These are phyloP conservation scores for Symbiodinium pilosum DNA, from an alignment of 73 alveolate genomes.

Conservation along the genomic window DNA sequence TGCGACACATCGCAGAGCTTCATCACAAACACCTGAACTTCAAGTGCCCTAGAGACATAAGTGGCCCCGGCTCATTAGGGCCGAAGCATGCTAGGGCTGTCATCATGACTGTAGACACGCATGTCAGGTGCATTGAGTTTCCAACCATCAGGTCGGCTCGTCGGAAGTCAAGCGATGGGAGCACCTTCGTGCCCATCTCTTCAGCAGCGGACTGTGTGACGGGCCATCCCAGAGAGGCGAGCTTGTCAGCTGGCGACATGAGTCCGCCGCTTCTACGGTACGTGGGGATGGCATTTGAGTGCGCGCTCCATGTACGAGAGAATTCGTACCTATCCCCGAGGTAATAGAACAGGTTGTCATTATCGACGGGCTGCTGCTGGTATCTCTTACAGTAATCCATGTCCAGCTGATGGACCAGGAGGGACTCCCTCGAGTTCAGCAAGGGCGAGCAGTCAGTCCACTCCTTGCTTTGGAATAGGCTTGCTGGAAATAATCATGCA, in stretches of 20 bases:
- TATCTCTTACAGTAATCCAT: neutral
- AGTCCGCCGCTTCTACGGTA: neutral
- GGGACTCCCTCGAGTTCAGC: too few species aligned
- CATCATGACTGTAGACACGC: too few species aligned
- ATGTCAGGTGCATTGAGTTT: too few species aligned
- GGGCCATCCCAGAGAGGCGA: neutral
- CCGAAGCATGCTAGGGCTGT: too few species aligned
- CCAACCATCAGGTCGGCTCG: too few species aligned
- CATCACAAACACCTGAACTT: too few species aligned
- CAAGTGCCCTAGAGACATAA: too few species aligned
- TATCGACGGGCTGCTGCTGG: neutral
- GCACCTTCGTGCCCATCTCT: neutral
- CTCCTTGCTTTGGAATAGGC: too few species aligned
- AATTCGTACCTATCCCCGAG: neutral
- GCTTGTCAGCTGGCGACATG: neutral
- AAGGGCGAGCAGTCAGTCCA: too few species aligned
- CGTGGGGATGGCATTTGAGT: neutral
- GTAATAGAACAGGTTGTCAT: neutral
- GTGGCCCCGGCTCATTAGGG: too few species aligned
- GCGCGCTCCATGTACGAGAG: neutral
- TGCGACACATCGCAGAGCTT: too few species aligned
- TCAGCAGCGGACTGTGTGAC: neutral
- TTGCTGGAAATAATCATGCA: too few species aligned
- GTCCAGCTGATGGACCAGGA: slow-evolving; percentile 4
- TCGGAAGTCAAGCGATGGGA: neutral